Conservation (phyloP, 352 stramenopile genomes). For the Blastocystis hominis region DNA sequence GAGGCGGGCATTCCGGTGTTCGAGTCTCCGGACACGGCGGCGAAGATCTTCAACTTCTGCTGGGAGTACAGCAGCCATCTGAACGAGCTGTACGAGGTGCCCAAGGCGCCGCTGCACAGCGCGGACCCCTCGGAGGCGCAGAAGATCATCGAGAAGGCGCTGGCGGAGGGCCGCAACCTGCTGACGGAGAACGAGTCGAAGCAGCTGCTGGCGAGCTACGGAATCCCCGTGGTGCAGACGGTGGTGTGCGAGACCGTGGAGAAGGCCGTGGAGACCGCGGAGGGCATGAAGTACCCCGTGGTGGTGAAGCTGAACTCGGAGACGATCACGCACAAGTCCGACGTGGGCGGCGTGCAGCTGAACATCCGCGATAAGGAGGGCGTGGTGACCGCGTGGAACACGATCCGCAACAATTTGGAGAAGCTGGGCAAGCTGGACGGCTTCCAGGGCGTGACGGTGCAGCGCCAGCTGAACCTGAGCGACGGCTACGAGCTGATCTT, state of each 20-base stretch:
- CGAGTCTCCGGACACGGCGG: slow-evolving; percentile 61
- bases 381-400: slow-evolving; percentile 26
- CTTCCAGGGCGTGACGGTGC: slow-evolving; percentile 57
- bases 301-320: slow-evolving; percentile 55
- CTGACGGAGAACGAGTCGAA: slow-evolving; percentile 52
- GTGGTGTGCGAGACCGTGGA: slow-evolving; percentile 46
- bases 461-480: slow-evolving; percentile 46
- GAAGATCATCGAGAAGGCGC: slow-evolving; percentile 31
- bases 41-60: slow-evolving; percentile 54
- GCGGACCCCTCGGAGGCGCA: neutral
- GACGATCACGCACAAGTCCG: slow-evolving; percentile 55
- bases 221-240: slow-evolving; percentile 46
- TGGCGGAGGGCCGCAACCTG: slow-evolving; percentile 1
- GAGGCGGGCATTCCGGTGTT: slow-evolving; percentile 62
- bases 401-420: slow-evolving; percentile 49
- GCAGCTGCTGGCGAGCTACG: slow-evolving; percentile 32
- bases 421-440: slow-evolving; percentile 48
- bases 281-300: slow-evolving; percentile 47
- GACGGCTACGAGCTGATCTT: slow-evolving; percentile 56
- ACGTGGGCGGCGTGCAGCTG: slow-evolving; percentile 45
- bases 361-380: slow-evolving; percentile 29
- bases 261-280: slow-evolving; percentile 10
- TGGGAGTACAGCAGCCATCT: slow-evolving; percentile 38
- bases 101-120: neutral
- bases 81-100: slow-evolving; percentile 15